Conservation (phyloP, 352 stramenopile species). For the Phytophthora colocasiae region DNA sequence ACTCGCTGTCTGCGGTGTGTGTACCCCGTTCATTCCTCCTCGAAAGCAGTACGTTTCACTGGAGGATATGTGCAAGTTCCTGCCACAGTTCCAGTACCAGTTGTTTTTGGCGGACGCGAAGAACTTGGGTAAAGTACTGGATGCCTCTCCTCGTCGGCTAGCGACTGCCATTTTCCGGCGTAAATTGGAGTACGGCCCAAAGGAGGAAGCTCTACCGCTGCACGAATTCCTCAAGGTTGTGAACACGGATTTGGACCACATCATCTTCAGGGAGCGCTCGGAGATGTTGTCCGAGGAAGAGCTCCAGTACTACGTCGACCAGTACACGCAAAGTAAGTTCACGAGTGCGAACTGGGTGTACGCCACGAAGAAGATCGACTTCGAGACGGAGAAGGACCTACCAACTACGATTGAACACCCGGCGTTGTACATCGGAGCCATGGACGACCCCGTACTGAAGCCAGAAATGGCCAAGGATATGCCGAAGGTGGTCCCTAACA, state of each 20-base stretch:
- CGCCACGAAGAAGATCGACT: no score
- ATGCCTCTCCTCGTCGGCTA: constrained; percentile 35
- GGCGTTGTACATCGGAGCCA: constrained; percentile 51
- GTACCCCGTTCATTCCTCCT: constrained; percentile 59
- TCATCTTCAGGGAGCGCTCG: constrained; percentile 43
- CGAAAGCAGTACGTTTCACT: constrained; percentile 43
- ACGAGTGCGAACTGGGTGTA: constrained; percentile 37
- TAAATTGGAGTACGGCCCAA: constrained; percentile 28
- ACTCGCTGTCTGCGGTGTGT: constrained; percentile 58
- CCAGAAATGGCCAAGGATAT: constrained; percentile 51
- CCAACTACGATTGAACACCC: constrained; percentile 44
- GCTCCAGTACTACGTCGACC: constrained; percentile 49
- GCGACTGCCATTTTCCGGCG: constrained; percentile 47
- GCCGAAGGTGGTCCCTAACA: constrained; percentile 47
- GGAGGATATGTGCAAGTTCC: constrained; percentile 32
- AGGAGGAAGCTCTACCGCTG: constrained; percentile 30
- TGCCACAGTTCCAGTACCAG: constrained; percentile 54
- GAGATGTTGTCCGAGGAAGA: constrained; percentile 49
- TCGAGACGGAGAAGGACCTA: no score
- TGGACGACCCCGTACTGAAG: constrained; percentile 52
- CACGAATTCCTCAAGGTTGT: constrained; percentile 35
- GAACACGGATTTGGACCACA: constrained; percentile 34
- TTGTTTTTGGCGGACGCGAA: constrained; percentile 44
- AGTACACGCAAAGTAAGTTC: constrained; percentile 52
- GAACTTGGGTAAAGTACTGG: constrained; percentile 35